A percentile compares a stretch with the other conserved stretches of the same genome.
phyloP scores from a whole-genome alignment of 495 filamentous ascomycete species.

The Penicillium soppii region DNA sequence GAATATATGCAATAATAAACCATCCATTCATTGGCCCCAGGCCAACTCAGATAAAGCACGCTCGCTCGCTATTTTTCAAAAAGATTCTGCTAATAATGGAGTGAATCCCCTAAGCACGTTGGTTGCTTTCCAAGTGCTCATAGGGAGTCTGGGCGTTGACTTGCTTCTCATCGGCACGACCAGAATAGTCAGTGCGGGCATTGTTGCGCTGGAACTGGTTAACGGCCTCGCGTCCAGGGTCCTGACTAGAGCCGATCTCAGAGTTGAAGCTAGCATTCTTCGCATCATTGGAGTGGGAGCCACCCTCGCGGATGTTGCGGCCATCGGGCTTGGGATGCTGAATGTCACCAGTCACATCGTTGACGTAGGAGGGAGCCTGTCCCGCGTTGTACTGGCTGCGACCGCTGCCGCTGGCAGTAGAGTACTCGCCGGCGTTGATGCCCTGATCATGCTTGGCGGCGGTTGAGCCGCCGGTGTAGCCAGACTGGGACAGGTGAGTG shows the following conservation, averaged over 20 bases:
- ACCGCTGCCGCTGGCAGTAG: conserved; percentile 28
- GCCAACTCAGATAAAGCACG: conserved; percentile 8
- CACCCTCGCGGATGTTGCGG: conserved; percentile 55
- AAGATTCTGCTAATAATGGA: too few species aligned
- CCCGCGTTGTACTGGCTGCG: conserved; percentile 29
- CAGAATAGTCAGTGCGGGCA: conserved; percentile 40
- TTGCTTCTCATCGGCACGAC: conserved; percentile 41
- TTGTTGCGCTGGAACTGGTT: conserved; percentile 42
- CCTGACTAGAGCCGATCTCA: conserved; percentile 59
- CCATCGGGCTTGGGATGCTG: conserved; percentile 53
- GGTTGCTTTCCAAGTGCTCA: conserved; percentile 44
- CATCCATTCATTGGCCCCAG: conserved; percentile 9
- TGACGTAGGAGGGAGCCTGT: conserved; percentile 46
- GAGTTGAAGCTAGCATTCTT: conserved; percentile 60
- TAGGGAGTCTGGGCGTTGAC: conserved; percentile 40
- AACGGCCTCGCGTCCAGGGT: conserved; percentile 59
- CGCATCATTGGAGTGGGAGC: conserved; percentile 42
- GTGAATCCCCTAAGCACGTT: conserved; percentile 30
- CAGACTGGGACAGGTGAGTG: conserved; percentile 38
- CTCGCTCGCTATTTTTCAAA: conserved; percentile 19
- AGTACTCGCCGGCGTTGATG: conserved; percentile 24
- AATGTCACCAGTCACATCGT: conserved; percentile 30
- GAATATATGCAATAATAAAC: background rate
- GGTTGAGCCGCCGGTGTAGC: conserved; percentile 45
- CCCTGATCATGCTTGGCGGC: conserved; percentile 38